A percentile compares a stretch with the other conserved stretches of the same genome.
Conservation (phyloP, 2,329 filamentous ascomycete species). For the Pseudophaeomoniella oleicola region DNA sequence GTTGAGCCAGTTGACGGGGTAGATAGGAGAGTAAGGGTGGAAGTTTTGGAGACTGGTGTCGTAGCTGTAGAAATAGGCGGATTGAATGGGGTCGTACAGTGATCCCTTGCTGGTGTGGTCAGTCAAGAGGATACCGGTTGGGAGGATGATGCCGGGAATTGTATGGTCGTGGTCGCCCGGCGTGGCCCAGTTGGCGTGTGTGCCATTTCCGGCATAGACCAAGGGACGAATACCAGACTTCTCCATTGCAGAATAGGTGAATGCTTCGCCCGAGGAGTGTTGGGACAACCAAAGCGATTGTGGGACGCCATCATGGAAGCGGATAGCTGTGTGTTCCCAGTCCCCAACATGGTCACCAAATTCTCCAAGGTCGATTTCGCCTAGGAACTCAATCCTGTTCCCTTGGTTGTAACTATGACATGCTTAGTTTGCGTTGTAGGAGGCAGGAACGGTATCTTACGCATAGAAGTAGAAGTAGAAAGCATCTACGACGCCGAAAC, state of each 20-base stretch:
- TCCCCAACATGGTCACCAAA: slow-evolving; percentile 50
- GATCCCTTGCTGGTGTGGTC: slow-evolving; percentile 40
- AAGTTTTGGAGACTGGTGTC: slow-evolving; percentile 27
- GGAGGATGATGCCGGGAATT: slow-evolving; percentile 46
- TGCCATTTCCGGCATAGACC: slow-evolving; percentile 44
- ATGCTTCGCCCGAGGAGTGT: slow-evolving; percentile 45
- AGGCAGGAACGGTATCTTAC: slow-evolving; percentile 3
- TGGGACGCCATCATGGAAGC: slow-evolving; percentile 43
- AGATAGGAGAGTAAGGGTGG: slow-evolving; percentile 27
- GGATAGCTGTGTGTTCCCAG: slow-evolving; percentile 26
- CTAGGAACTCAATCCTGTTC: slow-evolving; percentile 28
- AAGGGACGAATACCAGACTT: slow-evolving; percentile 39
- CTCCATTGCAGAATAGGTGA: slow-evolving; percentile 32
- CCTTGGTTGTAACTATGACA: slow-evolving; percentile 17
- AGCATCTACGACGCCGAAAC: slow-evolving; percentile 37
- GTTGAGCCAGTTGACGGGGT: slow-evolving; percentile 39
- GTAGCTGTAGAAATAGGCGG: slow-evolving; percentile 42
- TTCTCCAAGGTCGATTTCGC: slow-evolving; percentile 20
- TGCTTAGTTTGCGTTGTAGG: neutral
- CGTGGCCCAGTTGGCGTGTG: slow-evolving; percentile 51
- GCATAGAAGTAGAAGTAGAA: slow-evolving; percentile 53
- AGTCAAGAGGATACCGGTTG: slow-evolving; percentile 31
- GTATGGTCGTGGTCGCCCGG: slow-evolving; percentile 46
- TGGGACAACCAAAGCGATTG: slow-evolving; percentile 48
- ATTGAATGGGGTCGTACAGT: slow-evolving; percentile 46